phyloP scores from a whole-genome alignment of 169 alveolate genomes.

The Plasmodium cynomolgi region DNA sequence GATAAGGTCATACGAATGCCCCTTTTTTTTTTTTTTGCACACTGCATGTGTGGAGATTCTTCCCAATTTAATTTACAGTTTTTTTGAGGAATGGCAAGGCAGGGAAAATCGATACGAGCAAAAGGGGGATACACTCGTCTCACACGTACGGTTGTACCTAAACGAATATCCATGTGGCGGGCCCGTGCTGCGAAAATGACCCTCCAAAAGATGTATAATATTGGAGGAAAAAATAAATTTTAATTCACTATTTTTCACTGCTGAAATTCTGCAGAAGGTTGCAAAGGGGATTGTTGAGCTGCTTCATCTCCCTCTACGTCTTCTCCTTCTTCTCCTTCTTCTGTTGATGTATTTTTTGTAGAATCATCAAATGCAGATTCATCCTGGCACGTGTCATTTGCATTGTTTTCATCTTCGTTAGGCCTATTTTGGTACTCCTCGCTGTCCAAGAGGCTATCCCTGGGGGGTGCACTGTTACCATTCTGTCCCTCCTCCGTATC shows the following conservation, averaged over 20 bases:
- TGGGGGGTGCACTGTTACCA: neutral
- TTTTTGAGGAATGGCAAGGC: neutral
- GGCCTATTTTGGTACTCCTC: neutral
- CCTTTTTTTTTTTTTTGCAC: neutral
- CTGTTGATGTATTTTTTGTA: neutral
- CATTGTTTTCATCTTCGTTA: neutral
- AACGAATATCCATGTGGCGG: neutral
- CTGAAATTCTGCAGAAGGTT: neutral
- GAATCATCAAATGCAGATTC: neutral
- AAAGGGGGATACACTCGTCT: neutral
- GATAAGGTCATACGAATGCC: neutral
- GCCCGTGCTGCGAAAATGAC: neutral
- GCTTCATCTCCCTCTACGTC: neutral
- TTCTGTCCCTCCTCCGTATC: neutral
- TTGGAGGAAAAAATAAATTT: neutral
- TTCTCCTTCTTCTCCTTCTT: neutral
- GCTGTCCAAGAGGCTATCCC: neutral
- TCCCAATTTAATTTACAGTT: neutral
- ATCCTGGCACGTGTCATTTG: neutral
- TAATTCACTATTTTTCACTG: neutral
- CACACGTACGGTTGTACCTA: neutral
- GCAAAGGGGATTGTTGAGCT: neutral
- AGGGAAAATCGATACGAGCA: neutral
- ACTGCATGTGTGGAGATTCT: neutral
- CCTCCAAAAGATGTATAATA: neutral